Evolutionary conservation across 2,329 filamentous ascomycete species (phyloP).

Genomic region (Aspergillus sergii): DNA sequence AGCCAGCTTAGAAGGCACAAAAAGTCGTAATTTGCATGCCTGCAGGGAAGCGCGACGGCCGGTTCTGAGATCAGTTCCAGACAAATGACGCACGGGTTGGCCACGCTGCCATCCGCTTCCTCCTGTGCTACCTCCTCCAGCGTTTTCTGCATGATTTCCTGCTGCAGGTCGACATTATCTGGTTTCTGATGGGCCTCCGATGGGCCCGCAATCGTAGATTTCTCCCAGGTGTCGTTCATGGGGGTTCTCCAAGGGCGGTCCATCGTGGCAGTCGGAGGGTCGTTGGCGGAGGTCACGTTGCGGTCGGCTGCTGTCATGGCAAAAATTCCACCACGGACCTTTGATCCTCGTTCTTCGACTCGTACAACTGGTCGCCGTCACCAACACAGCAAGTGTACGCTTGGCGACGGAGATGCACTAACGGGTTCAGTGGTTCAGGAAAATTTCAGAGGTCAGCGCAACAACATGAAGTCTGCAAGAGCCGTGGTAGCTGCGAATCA

Average conservation of each 20-base stretch:
- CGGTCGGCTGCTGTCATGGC: conserved; percentile 12
- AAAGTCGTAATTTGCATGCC: conserved; percentile 82
- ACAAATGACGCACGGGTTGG: conserved; percentile 79
- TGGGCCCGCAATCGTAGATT: neutral
- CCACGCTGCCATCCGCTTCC: conserved; percentile 33
- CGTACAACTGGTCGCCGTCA: conserved; percentile 1
- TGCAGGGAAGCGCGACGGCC: conserved; percentile 74
- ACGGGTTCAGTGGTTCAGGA: conserved; percentile 2
- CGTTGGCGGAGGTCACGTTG: conserved; percentile 23
- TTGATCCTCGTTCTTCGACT: neutral
- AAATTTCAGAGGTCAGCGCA: conserved; percentile 6
- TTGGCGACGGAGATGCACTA: conserved; percentile 10
- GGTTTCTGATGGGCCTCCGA: conserved; percentile 32
- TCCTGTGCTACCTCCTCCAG: conserved; percentile 47
- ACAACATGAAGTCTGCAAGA: conserved; percentile 40
- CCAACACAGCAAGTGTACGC: neutral
- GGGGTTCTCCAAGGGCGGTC: neutral
- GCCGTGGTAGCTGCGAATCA: conserved; percentile 36
- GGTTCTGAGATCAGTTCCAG: conserved; percentile 73
- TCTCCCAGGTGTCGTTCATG: neutral
- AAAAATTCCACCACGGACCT: conserved; percentile 15
- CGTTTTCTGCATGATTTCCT: conserved; percentile 48
- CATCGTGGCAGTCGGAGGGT: neutral
- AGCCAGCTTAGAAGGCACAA: conserved; percentile 83
- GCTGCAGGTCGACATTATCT: conserved; percentile 44